A percentile compares a stretch with the other conserved stretches of the same genome.
Evolutionary conservation across 495 filamentous ascomycete genomes (phyloP).

Genomic region (Talaromyces liani): DNA sequence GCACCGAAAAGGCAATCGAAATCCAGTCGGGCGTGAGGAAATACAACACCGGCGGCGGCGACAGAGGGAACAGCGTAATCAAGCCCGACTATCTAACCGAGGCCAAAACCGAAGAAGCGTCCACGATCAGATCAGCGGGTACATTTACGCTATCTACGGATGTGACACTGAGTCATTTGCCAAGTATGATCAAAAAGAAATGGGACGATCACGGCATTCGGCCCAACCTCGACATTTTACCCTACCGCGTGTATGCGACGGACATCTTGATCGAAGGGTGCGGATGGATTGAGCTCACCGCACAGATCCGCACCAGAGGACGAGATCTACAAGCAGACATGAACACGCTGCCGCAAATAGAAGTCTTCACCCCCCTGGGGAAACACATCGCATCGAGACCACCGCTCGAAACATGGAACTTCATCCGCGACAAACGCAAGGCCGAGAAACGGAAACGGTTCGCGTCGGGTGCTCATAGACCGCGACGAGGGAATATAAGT

Average conservation of each 20-base stretch:
- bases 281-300: conserved; percentile 87
- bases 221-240: conserved; percentile 38
- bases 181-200: conserved; percentile 27
- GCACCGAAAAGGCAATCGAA: conserved; percentile 67
- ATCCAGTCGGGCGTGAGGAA: conserved; percentile 50
- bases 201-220: conserved; percentile 23
- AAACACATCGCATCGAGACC: conserved; percentile 59
- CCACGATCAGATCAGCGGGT: conserved; percentile 56
- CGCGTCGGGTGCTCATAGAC: conserved; percentile 8
- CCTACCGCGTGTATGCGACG: conserved; percentile 67
- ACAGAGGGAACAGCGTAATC: conserved; percentile 7
- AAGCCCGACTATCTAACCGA: neutral
- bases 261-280: conserved; percentile 87
- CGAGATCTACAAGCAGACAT: too few relatives aligned
- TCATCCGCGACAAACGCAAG: conserved; percentile 27
- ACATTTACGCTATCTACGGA: conserved; percentile 69
- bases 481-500: conserved; percentile 20
- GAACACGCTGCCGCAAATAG: conserved; percentile 55
- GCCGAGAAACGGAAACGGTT: conserved; percentile 25
- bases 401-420: conserved; percentile 68
- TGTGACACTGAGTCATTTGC: conserved; percentile 55
- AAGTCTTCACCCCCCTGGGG: conserved; percentile 80
- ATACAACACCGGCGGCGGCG: conserved; percentile 23
- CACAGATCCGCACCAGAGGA: conserved; percentile 60
- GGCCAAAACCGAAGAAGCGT: neutral